Percentiles rank a stretch among this genome's conserved stretches.
Evolutionary conservation across 805 yeast genomes (phyloP).

Genomic region (Monosporozyma aerobia): DNA sequence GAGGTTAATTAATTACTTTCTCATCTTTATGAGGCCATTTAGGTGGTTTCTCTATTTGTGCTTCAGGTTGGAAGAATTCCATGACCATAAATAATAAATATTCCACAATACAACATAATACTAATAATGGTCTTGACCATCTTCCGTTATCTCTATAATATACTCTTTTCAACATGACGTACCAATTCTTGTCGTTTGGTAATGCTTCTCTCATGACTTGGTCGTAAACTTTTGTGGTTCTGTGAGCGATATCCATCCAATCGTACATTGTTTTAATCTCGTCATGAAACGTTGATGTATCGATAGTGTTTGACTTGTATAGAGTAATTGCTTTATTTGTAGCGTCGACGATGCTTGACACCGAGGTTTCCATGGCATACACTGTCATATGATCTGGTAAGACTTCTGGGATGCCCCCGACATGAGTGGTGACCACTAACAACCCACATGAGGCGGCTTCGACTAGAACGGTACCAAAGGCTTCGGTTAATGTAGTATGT

Average conservation of each 20-base stretch:
- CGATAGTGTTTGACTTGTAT: slow-evolving; percentile 48
- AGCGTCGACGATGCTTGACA: slow-evolving; percentile 66
- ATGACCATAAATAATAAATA: slow-evolving; percentile 51
- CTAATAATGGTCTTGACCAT: slow-evolving; percentile 81
- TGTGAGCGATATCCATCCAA: slow-evolving; percentile 79
- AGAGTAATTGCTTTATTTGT: slow-evolving; percentile 59
- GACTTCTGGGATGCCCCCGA: slow-evolving; percentile 97
- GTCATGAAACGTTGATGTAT: slow-evolving; percentile 68
- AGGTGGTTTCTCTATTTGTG: slow-evolving; percentile 58
- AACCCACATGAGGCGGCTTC: slow-evolving; percentile 97
- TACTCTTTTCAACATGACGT: slow-evolving; percentile 52
- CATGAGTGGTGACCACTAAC: slow-evolving; percentile 86
- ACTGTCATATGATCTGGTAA: slow-evolving; percentile 88
- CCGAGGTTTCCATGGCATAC: slow-evolving; percentile 75
- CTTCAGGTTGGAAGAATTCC: slow-evolving; percentile 62
- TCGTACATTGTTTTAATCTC: slow-evolving; percentile 77
- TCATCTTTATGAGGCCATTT: slow-evolving; percentile 60
- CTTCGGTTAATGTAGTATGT: slow-evolving; percentile 92
- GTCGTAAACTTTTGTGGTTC: slow-evolving; percentile 79
- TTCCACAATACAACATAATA: slow-evolving; percentile 75
- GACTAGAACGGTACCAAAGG: slow-evolving; percentile 92
- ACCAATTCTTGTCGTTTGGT: slow-evolving; percentile 41
- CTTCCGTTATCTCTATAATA: slow-evolving; percentile 55
- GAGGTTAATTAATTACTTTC: not conserved
- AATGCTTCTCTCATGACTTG: slow-evolving; percentile 31